These are phyloP conservation scores for Cladorrhinum sp. DNA, from an alignment of 2,329 filamentous ascomycete species.

Conservation along the genomic window DNA sequence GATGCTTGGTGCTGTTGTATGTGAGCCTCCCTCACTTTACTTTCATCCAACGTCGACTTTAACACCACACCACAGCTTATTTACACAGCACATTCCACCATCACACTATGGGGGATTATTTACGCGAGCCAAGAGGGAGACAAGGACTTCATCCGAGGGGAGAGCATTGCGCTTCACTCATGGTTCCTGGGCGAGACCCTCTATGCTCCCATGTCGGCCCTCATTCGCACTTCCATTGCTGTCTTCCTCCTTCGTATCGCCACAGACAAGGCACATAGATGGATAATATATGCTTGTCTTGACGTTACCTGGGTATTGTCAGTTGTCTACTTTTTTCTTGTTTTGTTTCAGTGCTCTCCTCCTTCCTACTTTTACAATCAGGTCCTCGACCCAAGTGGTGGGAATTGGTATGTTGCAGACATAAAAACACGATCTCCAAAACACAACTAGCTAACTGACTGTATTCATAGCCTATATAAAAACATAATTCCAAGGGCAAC, in stretches of 20 bases:
- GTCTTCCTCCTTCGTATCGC: slow-evolving; percentile 42
- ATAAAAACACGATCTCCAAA: slow-evolving; percentile 32
- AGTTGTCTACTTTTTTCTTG: slow-evolving; percentile 43
- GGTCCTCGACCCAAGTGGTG: slow-evolving; percentile 21
- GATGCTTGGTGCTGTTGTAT: slow-evolving; percentile 45
- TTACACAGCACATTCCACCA: slow-evolving; percentile 34
- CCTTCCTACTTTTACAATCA: slow-evolving; percentile 48
- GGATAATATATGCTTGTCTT: slow-evolving; percentile 33
- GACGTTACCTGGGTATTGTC: slow-evolving; percentile 39
- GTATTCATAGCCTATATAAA: slow-evolving; percentile 36
- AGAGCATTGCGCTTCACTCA: slow-evolving; percentile 30
- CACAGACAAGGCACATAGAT: slow-evolving; percentile 32
- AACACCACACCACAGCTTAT: slow-evolving; percentile 29
- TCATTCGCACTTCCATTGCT: slow-evolving; percentile 41
- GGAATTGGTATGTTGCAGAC: slow-evolving; percentile 15
- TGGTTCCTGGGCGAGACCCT: slow-evolving; percentile 42
- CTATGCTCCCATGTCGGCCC: slow-evolving; percentile 40
- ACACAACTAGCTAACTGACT: too few species aligned
- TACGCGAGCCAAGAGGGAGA: slow-evolving; percentile 26
- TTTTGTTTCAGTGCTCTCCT: slow-evolving; percentile 49
- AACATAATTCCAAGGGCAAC: slow-evolving; percentile 41
- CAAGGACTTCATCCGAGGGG: slow-evolving; percentile 26
- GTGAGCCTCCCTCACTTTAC: background rate
- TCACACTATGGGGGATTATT: slow-evolving; percentile 35
- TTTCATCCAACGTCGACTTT: background rate